Base-by-base conservation (phyloP, 148 eudicot species). In the Arctostaphylos glauca region DNA sequence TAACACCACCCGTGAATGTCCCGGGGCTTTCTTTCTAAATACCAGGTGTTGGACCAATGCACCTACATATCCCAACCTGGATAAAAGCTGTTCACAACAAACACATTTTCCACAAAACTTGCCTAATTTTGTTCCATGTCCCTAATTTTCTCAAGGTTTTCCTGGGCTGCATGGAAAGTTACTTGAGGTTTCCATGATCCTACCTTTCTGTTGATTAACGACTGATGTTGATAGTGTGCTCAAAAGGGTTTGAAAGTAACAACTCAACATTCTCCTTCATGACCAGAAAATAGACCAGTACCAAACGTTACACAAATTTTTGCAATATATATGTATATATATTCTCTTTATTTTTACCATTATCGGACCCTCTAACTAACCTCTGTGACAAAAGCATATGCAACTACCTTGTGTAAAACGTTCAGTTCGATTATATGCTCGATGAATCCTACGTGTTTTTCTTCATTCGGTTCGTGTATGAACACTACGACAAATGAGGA, bases 1-100 rank as follows among this genome's bases (percentile, higher is more conserved):
- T 83, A 78, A 76, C 78, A 81, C 84, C 52, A 66, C 31, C 44
- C 19, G 25, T 60, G 55, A 64, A 64, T 80, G 13, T 80, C 15
- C 1, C 14, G 44, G 59, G 58, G 64, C 70, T 66, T 48, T 52
- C 19, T 60, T 43, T 60, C 66, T 84, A 23, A 46, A 78, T 38
- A 56, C 2, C 25, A 19, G 18, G 56, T 15, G 55, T 78, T 13
- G 47, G 56, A n/a, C 19, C 59, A 62, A n/a, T 60, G 72, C 56
- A 18, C 5, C n/a, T 4, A 78, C 5, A 10, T 12, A 5, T 12
- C 56, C 5, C 38, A n/a, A 19, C 10, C 31, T 25, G 23, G 21
- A 52, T 71, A 48, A 41, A 47, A 31, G 38, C 38, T 31, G 38
- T 38, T 73, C 59, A 46, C 6, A 41, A 18, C 41, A 19, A 8